phyloP scores from a whole-genome alignment of 2,329 filamentous ascomycete genomes.

The Fusarium paranaense region DNA sequence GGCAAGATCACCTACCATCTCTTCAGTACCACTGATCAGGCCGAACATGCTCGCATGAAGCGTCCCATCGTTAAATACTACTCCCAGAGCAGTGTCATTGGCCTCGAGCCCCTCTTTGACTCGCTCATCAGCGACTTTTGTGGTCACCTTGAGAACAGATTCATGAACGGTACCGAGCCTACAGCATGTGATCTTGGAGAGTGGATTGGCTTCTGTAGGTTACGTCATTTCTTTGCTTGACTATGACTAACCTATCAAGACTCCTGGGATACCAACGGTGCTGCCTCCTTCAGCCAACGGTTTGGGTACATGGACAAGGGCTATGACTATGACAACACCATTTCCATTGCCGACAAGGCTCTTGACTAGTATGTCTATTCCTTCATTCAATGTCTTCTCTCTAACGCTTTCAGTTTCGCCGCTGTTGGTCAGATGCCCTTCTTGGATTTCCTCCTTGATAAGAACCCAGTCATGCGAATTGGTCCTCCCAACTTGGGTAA shows the following conservation, averaged over 20 bases:
- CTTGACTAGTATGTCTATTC: slow-evolving; percentile 25
- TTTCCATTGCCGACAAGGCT: slow-evolving; percentile 45
- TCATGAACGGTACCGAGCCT: slow-evolving; percentile 9
- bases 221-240: no score
- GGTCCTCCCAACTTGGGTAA: slow-evolving; percentile 40
- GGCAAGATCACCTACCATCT: slow-evolving; percentile 42
- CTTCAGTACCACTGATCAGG: slow-evolving; percentile 39
- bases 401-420: slow-evolving; percentile 41
- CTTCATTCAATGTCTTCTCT: background rate
- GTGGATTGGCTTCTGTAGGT: slow-evolving; percentile 30
- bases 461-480: slow-evolving; percentile 44
- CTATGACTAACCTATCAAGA: background rate
- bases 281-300: slow-evolving; percentile 54
- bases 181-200: slow-evolving; percentile 23
- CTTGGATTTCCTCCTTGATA: slow-evolving; percentile 44
- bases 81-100: slow-evolving; percentile 30
- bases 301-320: slow-evolving; percentile 56
- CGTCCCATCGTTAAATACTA: slow-evolving; percentile 47
- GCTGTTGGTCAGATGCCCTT: slow-evolving; percentile 47
- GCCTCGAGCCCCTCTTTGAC: slow-evolving; percentile 44
- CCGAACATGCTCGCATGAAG: slow-evolving; percentile 37
- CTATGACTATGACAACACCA: slow-evolving; percentile 52
- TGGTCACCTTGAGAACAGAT: slow-evolving; percentile 22
- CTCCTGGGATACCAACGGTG: slow-evolving; percentile 57
- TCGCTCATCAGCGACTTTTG: slow-evolving; percentile 43